A percentile compares a stretch with the other conserved stretches of the same genome.
Conservation (phyloP, 164 flowering plant genomes). For the Hamamelis virginiana region DNA sequence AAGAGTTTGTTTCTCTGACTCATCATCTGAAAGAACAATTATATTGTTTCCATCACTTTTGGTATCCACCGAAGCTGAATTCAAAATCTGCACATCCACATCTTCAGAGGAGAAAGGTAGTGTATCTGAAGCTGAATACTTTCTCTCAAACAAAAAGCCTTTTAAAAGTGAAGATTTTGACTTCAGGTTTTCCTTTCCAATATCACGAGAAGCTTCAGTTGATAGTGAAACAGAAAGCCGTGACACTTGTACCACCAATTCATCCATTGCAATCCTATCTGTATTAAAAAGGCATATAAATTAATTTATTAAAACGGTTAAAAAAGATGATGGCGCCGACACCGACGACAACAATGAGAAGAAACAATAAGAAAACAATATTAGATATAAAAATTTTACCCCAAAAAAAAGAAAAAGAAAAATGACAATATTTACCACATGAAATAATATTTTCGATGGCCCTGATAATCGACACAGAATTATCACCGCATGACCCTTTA, state of each 20-base stretch:
- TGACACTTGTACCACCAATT: slow-evolving; percentile 52
- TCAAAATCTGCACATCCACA: slow-evolving; percentile 30
- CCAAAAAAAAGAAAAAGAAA: too few species aligned
- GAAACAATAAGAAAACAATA: neutral
- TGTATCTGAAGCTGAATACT: slow-evolving; percentile 17
- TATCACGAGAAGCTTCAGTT: slow-evolving; percentile 24
- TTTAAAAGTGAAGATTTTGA: slow-evolving; percentile 20
- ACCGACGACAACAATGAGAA: neutral
- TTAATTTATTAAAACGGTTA: neutral
- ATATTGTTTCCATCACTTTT: slow-evolving; percentile 15
- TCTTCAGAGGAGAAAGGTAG: slow-evolving; percentile 23
- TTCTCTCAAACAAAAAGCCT: slow-evolving; percentile 25
- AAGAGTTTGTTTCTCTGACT: slow-evolving; percentile 37
- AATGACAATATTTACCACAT: slow-evolving; percentile 45
- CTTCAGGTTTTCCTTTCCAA: slow-evolving; percentile 20
- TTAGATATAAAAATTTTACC: too few species aligned
- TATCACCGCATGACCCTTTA: slow-evolving; percentile 31
- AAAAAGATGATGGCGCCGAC: neutral
- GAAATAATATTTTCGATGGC: slow-evolving; percentile 52
- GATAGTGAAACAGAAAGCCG: slow-evolving; percentile 59
- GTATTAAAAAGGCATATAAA: slow-evolving; percentile 15
- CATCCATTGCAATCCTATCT: slow-evolving; percentile 56
- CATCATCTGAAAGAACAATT: slow-evolving; percentile 81
- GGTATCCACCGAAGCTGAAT: slow-evolving; percentile 12
- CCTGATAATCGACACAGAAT: slow-evolving; percentile 31